phyloP scores from a whole-genome alignment of 2,329 filamentous ascomycete genomes.

The Aspergillaceae sp. region DNA sequence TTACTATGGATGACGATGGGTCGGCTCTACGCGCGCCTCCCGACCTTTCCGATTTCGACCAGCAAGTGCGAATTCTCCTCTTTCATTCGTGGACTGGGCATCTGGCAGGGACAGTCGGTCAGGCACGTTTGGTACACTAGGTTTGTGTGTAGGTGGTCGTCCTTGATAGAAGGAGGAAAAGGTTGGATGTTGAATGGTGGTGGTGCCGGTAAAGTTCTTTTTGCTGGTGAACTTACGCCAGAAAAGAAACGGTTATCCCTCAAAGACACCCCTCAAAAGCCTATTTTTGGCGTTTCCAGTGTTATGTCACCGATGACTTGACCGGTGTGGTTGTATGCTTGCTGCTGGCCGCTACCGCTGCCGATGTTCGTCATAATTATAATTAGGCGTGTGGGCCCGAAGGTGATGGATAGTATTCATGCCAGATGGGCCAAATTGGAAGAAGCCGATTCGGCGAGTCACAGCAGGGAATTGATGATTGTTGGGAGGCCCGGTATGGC shows the following conservation, averaged over 20 bases:
- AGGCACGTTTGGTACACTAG: not conserved
- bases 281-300: too few species aligned
- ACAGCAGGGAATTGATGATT: not conserved
- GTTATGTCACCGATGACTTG: too few species aligned
- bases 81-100: not conserved
- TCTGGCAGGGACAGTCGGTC: not conserved
- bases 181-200: not conserved
- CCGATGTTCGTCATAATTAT: not conserved
- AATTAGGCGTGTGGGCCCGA: not conserved
- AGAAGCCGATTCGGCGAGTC: not conserved
- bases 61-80: constrained; percentile 1
- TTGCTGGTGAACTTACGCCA: not conserved
- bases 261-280: too few species aligned
- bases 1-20: constrained; percentile 2
- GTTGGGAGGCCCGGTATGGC: not conserved
- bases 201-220: not conserved
- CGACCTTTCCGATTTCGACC: constrained; percentile 11
- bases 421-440: not conserved
- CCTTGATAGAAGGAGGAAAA: too few species aligned
- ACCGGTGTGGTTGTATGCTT: too few species aligned
- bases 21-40: constrained; percentile 17
- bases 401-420: not conserved
- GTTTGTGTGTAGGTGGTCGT: not conserved
- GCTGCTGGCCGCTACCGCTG: too few species aligned
- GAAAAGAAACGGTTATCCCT: not conserved